Percentiles rank a stretch among this genome's conserved stretches.
phyloP scores from a whole-genome alignment of 257 asterid genomes.

The Nemophila menziesii region DNA sequence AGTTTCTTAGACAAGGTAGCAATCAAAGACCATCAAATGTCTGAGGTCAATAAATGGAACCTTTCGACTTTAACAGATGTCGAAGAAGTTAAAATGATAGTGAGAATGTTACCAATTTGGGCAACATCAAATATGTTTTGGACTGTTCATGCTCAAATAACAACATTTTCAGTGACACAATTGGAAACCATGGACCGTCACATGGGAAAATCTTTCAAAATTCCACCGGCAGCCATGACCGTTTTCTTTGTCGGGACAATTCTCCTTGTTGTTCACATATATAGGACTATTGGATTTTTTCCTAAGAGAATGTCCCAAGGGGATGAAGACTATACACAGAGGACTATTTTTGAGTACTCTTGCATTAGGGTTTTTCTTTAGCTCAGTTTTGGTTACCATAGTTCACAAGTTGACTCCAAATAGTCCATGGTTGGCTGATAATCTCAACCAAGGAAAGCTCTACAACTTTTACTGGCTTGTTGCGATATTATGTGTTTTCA shows the following conservation, averaged over 20 bases:
- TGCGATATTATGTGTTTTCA: conserved; percentile 39
- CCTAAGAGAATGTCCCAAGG: conserved; percentile 66
- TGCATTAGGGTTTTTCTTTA: conserved; percentile 54
- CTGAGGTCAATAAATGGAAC: conserved; percentile 32
- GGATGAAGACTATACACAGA: conserved; percentile 83
- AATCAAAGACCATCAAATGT: conserved; percentile 12
- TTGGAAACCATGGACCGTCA: conserved; percentile 61
- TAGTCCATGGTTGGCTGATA: too few relatives aligned
- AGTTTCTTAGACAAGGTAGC: conserved; percentile 73
- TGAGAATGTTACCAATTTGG: too few relatives aligned
- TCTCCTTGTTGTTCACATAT: conserved; percentile 58
- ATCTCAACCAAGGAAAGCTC: conserved; percentile 57
- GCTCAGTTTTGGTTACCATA: conserved; percentile 49
- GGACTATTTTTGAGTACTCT: conserved; percentile 71
- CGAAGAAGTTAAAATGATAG: too few relatives aligned
- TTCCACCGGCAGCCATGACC: conserved; percentile 63
- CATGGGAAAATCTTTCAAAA: conserved; percentile 35
- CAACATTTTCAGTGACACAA: conserved; percentile 78
- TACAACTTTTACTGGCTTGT: conserved; percentile 67
- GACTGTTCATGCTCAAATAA: too few relatives aligned
- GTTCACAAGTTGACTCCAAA: conserved; percentile 60
- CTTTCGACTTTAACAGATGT: too few relatives aligned
- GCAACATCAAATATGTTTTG: too few relatives aligned
- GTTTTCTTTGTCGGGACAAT: conserved; percentile 60
- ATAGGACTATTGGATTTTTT: conserved; percentile 85